Conservation (phyloP, 331 rosid species). For the Malus hybrid region DNA sequence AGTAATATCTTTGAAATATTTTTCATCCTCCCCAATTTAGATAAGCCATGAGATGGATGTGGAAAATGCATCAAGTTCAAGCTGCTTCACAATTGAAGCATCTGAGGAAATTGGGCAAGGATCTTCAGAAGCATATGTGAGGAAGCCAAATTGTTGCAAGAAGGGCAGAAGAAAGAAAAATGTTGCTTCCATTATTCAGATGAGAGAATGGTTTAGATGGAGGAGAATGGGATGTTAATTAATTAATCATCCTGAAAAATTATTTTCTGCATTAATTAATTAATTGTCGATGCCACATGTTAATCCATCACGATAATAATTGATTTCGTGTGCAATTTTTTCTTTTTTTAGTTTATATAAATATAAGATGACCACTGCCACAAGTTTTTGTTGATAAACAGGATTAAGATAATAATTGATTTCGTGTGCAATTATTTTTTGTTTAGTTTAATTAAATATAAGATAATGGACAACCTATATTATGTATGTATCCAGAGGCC, state of each 20-base stretch:
- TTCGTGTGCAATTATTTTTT: too few species aligned
- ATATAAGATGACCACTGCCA: not conserved
- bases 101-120: not conserved
- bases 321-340: not conserved
- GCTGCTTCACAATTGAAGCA: constrained; percentile 10
- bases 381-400: not conserved
- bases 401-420: too few species aligned
- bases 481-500: too few species aligned
- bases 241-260: not conserved
- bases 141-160: not conserved
- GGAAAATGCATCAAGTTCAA: constrained; percentile 28
- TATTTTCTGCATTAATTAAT: not conserved
- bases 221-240: constrained; percentile 3
- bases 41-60: constrained; percentile 15
- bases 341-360: not conserved
- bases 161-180: not conserved
- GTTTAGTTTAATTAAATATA: too few species aligned
- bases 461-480: too few species aligned
- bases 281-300: not conserved
- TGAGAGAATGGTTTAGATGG: constrained; percentile 7
- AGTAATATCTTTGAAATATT: not conserved
- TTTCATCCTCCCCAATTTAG: constrained; percentile 1
- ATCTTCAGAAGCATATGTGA: not conserved
- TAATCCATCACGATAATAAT: not conserved
- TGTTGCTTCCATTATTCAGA: not conserved